Conservation (phyloP, 2,329 filamentous ascomycete genomes). For the Rutstroemia sp. region DNA sequence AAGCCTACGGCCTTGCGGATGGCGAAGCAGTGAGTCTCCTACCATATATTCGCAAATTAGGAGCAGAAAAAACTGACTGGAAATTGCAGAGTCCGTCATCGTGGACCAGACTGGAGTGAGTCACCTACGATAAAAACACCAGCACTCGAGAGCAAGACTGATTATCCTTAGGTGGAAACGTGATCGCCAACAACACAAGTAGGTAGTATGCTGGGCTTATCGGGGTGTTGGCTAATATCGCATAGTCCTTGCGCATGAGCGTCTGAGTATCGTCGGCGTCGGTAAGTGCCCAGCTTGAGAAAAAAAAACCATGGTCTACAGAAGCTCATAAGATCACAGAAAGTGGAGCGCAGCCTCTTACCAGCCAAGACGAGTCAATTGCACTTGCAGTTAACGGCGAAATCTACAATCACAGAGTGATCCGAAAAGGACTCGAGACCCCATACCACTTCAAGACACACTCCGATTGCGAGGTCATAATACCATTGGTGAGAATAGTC, state of each 20-base stretch:
- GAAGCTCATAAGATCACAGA: slow-evolving; percentile 33
- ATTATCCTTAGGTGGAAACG: slow-evolving; percentile 52
- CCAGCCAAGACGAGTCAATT: slow-evolving; percentile 83
- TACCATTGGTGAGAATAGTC: slow-evolving; percentile 66
- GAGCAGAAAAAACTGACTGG: not conserved
- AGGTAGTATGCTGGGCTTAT: slow-evolving; percentile 29
- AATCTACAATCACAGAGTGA: slow-evolving; percentile 97
- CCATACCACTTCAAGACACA: slow-evolving; percentile 97
- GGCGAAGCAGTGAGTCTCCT: slow-evolving; percentile 71
- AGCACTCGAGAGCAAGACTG: slow-evolving; percentile 1
- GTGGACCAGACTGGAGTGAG: slow-evolving; percentile 90
- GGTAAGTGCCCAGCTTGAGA: slow-evolving; percentile 30
- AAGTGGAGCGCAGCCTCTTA: slow-evolving; percentile 88
- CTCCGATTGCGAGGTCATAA: slow-evolving; percentile 98
- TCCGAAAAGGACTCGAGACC: slow-evolving; percentile 78
- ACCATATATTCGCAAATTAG: not conserved
- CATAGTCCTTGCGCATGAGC: slow-evolving; percentile 89
- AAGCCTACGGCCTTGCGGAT: slow-evolving; percentile 91
- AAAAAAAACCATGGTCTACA: not conserved
- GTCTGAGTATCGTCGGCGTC: slow-evolving; percentile 90
- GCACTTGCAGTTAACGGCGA: slow-evolving; percentile 97
- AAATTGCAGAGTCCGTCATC: slow-evolving; percentile 49
- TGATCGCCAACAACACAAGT: slow-evolving; percentile 89
- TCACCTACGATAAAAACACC: not conserved
- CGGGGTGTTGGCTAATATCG: slow-evolving; percentile 16